These are phyloP conservation scores for Pichia scutulata DNA, from an alignment of 805 yeast genomes.

Conservation along the genomic window DNA sequence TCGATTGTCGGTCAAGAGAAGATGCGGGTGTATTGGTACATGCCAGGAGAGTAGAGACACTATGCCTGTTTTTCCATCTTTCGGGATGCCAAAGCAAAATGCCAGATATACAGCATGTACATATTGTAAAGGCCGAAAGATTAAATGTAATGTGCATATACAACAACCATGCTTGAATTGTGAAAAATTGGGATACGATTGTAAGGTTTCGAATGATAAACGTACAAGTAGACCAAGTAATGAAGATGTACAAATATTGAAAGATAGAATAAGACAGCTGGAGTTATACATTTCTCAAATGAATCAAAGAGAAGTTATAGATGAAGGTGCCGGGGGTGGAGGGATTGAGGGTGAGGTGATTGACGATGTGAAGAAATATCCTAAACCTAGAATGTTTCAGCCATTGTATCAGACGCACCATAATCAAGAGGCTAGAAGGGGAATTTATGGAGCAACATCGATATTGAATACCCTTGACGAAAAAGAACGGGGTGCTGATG, in stretches of 20 bases:
- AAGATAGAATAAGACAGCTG: conserved; percentile 6
- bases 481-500: not conserved
- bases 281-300: not conserved
- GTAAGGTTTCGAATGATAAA: conserved; percentile 13
- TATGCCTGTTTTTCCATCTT: too few species aligned
- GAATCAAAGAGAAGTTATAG: not conserved
- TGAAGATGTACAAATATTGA: conserved; percentile 8
- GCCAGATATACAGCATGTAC: conserved; percentile 13
- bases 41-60: too few species aligned
- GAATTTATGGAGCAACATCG: conserved; percentile 19
- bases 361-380: conserved; percentile 7
- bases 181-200: conserved; percentile 5
- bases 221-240: conserved; percentile 14
- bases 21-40: not conserved
- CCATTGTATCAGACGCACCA: not conserved
- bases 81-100: not conserved
- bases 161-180: conserved; percentile 19
- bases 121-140: conserved; percentile 17
- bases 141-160: conserved; percentile 14
- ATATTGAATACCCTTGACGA: conserved; percentile 28
- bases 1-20: too few species aligned
- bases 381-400: conserved; percentile 16
- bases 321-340: not conserved
- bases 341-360: not conserved
- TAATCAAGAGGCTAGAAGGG: conserved; percentile 11